These are phyloP conservation scores for Rhypophila decipiens DNA, from an alignment of 495 filamentous ascomycete genomes.

Conservation along the genomic window DNA sequence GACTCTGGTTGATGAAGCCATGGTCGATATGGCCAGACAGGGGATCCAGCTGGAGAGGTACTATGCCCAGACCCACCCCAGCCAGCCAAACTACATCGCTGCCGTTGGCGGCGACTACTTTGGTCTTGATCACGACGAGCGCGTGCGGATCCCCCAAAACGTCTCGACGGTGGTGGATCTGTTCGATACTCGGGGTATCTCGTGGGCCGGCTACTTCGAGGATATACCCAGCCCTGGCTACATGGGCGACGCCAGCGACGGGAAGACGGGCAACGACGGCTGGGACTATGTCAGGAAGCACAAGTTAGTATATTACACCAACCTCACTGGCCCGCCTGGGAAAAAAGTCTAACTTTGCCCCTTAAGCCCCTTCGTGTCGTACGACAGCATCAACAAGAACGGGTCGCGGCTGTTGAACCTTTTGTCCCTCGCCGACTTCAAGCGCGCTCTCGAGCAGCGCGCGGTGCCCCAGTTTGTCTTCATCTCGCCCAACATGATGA, in stretches of 20 bases:
- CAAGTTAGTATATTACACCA: conserved; percentile 50
- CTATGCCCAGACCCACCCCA: conserved; percentile 53
- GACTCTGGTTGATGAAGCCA: conserved; percentile 42
- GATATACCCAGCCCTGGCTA: conserved; percentile 60
- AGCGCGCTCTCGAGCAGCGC: conserved; percentile 46
- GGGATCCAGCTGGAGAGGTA: conserved; percentile 60
- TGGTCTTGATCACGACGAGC: conserved; percentile 60
- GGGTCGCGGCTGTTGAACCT: conserved; percentile 51
- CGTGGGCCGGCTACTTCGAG: conserved; percentile 65
- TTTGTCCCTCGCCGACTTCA: conserved; percentile 55
- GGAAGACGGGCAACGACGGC: conserved; percentile 36
- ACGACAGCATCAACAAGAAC: conserved; percentile 42
- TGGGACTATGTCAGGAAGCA: conserved; percentile 69
- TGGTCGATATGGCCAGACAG: conserved; percentile 49
- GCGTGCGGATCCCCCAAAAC: conserved; percentile 53
- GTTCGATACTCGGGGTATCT: conserved; percentile 53
- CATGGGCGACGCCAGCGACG: conserved; percentile 50
- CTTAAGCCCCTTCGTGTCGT: conserved; percentile 43
- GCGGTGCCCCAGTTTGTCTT: conserved; percentile 62
- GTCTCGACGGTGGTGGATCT: conserved; percentile 64
- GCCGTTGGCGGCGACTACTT: conserved; percentile 61
- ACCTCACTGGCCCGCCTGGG: too few relatives aligned
- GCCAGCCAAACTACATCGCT: conserved; percentile 43
- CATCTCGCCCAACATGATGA: conserved; percentile 66
- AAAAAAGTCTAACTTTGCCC: neutral